Base-by-base conservation (phyloP, 805 yeast species). In the Starmerella geochares region DNA sequence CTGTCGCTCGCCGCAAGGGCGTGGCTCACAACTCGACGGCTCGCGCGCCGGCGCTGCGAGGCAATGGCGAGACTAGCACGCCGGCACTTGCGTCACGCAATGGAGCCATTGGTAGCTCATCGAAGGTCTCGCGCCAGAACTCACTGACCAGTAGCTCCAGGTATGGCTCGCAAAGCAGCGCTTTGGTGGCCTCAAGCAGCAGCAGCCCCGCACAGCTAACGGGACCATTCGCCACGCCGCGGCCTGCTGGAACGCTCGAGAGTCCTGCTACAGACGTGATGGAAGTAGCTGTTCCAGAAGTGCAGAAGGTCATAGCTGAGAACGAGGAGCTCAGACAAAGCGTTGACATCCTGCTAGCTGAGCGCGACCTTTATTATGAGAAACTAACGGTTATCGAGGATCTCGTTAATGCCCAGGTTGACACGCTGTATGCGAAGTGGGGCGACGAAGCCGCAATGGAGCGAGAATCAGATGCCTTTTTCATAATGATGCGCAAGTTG, bases 361-460 rank as follows among this genome's bases (percentile, higher is more conserved):
- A 92, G 64, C 77, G 97, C 54, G 83, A 85, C 64, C 86, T 90
- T 61, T 92, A 92, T 65, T 90, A 85, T 67, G 80, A 83, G 60
- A 92, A 90, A 67, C 70, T 92, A 47, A 75, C 95, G 55, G 94
- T 85, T 52, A 84, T 92, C 49, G 98, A 92, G 65, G 78, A 86
- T 24, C 67, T 88, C 42, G 76, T 82, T 23, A 86, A 83, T 60
- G 75, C 80, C 21, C 72, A 79, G 10, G 74, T 71, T 46, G 82
- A 79, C 47, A 66, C 73, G 41, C 63, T 76, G 43, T 68, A 74
- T 25, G 71, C 67, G 43, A 67, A 68, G n/a, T 64, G 64, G 9
- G 67, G 70, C 36, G 65, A 64, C 24, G 58, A 56, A 23, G 62
- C 60, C 44, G 51, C 49, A 42, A 45, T 45, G 60, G 64, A 41